Conservation (phyloP, 495 filamentous ascomycete species). For the Aspergillus conjunctus region DNA sequence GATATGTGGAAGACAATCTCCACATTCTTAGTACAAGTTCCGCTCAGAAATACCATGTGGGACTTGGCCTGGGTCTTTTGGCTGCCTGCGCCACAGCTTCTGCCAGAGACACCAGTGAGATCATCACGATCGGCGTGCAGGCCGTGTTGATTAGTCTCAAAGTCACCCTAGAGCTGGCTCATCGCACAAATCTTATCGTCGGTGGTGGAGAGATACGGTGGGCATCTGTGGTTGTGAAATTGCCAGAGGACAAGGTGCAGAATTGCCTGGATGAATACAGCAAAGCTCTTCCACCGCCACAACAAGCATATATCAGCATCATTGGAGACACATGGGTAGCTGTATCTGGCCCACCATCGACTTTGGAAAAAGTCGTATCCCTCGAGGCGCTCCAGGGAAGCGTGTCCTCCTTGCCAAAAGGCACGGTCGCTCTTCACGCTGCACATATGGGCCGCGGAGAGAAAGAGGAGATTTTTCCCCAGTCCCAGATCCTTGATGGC, state of each 20-base stretch:
- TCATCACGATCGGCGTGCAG: background rate
- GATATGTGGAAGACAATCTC: constrained; percentile 6
- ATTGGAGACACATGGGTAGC: background rate
- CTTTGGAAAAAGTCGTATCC: background rate
- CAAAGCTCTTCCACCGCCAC: background rate
- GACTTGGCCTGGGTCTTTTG: background rate
- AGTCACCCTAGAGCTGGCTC: background rate
- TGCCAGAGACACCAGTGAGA: background rate
- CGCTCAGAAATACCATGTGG: background rate
- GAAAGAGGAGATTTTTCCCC: background rate
- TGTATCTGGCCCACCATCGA: background rate
- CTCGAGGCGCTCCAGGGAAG: background rate
- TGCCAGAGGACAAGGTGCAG: background rate
- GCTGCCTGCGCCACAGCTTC: background rate
- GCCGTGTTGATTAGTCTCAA: constrained; percentile 2
- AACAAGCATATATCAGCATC: background rate
- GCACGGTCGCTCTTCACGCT: background rate
- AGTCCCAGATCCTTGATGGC: background rate
- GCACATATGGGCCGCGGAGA: background rate
- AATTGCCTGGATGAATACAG: background rate
- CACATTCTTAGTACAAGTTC: background rate
- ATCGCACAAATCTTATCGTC: background rate
- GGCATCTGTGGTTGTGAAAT: background rate
- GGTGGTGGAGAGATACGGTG: background rate
- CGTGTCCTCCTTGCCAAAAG: background rate